Evolutionary conservation across 148 eudicot genomes (phyloP), one percentile per base, ranked within the genome.

Genomic region (Vaccinium vitisidaea): DNA sequence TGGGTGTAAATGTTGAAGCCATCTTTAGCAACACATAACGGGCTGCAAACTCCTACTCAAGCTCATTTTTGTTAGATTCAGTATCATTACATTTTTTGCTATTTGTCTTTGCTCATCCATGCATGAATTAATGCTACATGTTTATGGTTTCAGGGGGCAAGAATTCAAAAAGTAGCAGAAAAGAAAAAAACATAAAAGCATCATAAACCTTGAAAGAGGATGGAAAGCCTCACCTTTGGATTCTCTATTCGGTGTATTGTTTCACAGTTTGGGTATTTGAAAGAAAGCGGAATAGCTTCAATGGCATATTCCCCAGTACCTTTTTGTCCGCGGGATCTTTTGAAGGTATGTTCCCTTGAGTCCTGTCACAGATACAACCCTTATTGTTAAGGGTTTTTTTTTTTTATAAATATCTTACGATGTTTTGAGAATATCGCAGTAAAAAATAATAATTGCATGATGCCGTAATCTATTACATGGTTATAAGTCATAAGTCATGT

Each of bases 171-270:
- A n/a, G 27, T 8, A n/a, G 14, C 36, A 25, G 32, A 67, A 25
- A 67, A 27, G 16, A 23, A 67, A 67, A 25, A 11, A 67, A 67
- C 11, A 27, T 30, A 65, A 67, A 16, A 67, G 73, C 39, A 1
- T 67, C 73, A 67, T 67, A 27, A 67, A 67, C 30, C 39, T 67
- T 67, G 73, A 30, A 67, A 67, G 36, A 67, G 16, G 39, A 27
- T 69, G 74, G 73, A 67, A 67, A 12, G 73, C 73, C 73, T 67
- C 73, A 67, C 73, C 73, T 67, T 13, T 5, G 73, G 16, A 25
- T 67, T 61, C 25, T 21, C 73, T 15, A 25, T 12, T 27, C 14
- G 36, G 16, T 27, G 16, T 67, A 67, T 67, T 13, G 39, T 67
- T 11, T 25, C 16, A 67, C 16, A 11, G 0, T 12, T 6, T 25